Base-by-base conservation (phyloP, 805 yeast genomes). In the Starmerella etchellsii region DNA sequence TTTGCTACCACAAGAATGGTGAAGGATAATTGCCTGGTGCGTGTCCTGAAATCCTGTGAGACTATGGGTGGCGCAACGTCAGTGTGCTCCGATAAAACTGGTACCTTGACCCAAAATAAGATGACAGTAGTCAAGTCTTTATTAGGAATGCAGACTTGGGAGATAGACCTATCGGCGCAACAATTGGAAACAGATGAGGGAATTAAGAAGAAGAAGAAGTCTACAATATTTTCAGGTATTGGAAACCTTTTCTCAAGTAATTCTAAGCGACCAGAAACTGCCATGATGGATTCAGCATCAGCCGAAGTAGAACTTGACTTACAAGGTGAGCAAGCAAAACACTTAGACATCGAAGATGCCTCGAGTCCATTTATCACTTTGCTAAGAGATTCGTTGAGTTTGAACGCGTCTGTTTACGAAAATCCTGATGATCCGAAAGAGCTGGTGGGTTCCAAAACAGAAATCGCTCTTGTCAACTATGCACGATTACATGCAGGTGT, bases 61-160 rank as follows among this genome's bases (percentile, higher is more conserved):
- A 91, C 95, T 15, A 88, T 91, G 97, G 98, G 99, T 32, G 84
- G 94, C 35, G 98, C 96, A 2, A 91, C 97, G 13, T 91, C 95
- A 3, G 70, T 91, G 38, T 91, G 98, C 61, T 85, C 96, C 0
- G 98, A 91, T 64, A 88, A 91, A 60, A 91, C 98, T 1, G 98
- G 98, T 44, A 91, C 99, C 11, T 69, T 91, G 42, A 91, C 99
- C 1, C 94, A 85, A 59, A 91, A 91, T 60, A 70, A 69, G 54
- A 91, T 91, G 99, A 73, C 84, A 29, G 85, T 91, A 5, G 95
- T 85, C 10, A 25, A 36, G 14, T 94, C 91, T 3, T 63, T 72
- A 21, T 55, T 85, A 25, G 93, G 91, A 9, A 23, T 34, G 1
- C 59, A 61, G 31, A 66, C 65, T 34, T 38, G 53, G 54, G 38